Conservation (phyloP, 306 rosid species). For the Sicyos baderoa region DNA sequence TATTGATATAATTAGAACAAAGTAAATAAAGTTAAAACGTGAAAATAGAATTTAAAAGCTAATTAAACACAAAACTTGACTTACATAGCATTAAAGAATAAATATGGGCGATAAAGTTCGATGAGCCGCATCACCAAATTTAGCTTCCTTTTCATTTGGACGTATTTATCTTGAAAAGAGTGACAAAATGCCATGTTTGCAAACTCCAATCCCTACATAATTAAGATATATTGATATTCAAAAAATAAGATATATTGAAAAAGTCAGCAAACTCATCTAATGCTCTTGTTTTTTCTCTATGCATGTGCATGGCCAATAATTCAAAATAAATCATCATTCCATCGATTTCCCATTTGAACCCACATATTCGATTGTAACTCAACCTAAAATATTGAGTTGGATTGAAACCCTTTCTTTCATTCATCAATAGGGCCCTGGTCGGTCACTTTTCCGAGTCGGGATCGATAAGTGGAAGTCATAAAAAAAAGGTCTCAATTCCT, state of each 20-base stretch:
- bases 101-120: conserved; percentile 66
- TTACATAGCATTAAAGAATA: conserved; percentile 74
- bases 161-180: conserved; percentile 41
- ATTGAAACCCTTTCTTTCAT: no score
- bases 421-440: no score
- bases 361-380: no score
- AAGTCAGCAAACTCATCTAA: not conserved
- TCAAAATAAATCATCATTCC: no score
- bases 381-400: no score
- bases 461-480: no score
- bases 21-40: not conserved
- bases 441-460: no score
- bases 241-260: not conserved
- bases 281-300: no score
- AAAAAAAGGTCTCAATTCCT: no score
- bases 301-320: no score
- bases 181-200: conserved; percentile 56
- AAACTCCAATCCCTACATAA: conserved; percentile 49
- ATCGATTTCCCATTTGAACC: no score
- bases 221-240: not conserved
- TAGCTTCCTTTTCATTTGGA: conserved; percentile 43
- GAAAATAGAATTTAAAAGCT: not conserved
- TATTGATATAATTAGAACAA: not conserved
- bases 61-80: conserved; percentile 15
- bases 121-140: conserved; percentile 55